These are phyloP conservation scores for Zangia roseola DNA, from an alignment of 768 basidiomycete species.

Conservation along the genomic window DNA sequence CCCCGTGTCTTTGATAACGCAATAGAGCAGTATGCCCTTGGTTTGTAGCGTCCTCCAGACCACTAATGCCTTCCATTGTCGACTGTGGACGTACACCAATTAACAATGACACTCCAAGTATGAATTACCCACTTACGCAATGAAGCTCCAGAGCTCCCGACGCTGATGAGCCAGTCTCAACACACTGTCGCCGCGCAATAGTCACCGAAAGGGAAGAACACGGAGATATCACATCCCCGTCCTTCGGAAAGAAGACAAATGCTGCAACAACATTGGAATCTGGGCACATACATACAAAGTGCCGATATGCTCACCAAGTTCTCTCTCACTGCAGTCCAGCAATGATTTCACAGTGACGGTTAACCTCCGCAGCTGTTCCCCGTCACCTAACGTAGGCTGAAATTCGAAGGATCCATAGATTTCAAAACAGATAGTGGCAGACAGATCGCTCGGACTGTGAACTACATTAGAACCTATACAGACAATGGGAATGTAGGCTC, in stretches of 20 bases:
- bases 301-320: not conserved
- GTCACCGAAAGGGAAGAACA: not conserved
- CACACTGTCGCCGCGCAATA: not conserved
- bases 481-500: not conserved
- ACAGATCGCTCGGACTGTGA: not conserved
- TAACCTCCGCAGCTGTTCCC: not conserved
- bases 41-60: too few species aligned
- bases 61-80: not conserved
- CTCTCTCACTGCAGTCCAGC: not conserved
- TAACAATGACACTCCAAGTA: not conserved
- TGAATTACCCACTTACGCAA: not conserved
- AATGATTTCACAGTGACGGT: not conserved
- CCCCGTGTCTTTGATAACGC: too few species aligned
- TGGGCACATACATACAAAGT: too few species aligned
- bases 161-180: too few species aligned
- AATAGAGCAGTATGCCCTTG: too few species aligned
- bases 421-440: not conserved
- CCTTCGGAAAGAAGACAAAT: not conserved
- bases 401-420: not conserved
- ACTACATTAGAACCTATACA: not conserved
- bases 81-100: not conserved
- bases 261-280: not conserved
- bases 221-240: not conserved
- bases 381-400: too few species aligned
- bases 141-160: not conserved